Percentiles rank a stretch among this genome's conserved stretches.
These are phyloP conservation scores for Backusella australiensis DNA, from an alignment of 192 early-diverging fungal species.

Conservation along the genomic window DNA sequence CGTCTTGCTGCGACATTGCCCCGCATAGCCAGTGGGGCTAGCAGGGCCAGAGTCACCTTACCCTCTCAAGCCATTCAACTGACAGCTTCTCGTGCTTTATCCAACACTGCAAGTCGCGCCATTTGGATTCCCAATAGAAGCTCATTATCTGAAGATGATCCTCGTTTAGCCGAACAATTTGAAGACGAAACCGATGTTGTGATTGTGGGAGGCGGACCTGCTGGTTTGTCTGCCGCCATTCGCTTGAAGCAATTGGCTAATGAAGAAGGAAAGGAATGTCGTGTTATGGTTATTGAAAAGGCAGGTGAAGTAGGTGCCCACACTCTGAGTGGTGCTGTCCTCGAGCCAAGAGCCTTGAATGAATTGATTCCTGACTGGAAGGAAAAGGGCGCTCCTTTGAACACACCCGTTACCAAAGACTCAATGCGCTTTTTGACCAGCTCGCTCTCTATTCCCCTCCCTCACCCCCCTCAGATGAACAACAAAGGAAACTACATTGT, in stretches of 20 bases:
- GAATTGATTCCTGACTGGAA: constrained; percentile 99
- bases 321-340: constrained; percentile 91
- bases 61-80: constrained; percentile 5
- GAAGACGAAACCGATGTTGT: constrained; percentile 93
- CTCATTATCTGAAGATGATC: constrained; percentile 41
- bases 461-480: constrained; percentile 92
- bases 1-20: neutral
- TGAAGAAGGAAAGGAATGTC: constrained; percentile 77
- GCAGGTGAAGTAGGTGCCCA: constrained; percentile 93
- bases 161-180: constrained; percentile 56
- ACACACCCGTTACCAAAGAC: constrained; percentile 82
- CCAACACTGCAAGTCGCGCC: neutral
- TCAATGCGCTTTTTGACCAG: constrained; percentile 83
- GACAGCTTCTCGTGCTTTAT: constrained; percentile 2
- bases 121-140: constrained; percentile 39
- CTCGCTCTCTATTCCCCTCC: constrained; percentile 74
- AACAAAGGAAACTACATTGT: constrained; percentile 98
- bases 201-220: constrained; percentile 93
- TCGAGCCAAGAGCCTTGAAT: constrained; percentile 88
- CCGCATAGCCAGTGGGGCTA: neutral
- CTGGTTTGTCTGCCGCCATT: constrained; percentile 95
- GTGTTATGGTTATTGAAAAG: constrained; percentile 93
- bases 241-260: constrained; percentile 88
- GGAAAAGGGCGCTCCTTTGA: constrained; percentile 90
- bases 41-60: neutral